phyloP scores from a whole-genome alignment of 2,329 filamentous ascomycete genomes.

The Epichloe gansuensis region DNA sequence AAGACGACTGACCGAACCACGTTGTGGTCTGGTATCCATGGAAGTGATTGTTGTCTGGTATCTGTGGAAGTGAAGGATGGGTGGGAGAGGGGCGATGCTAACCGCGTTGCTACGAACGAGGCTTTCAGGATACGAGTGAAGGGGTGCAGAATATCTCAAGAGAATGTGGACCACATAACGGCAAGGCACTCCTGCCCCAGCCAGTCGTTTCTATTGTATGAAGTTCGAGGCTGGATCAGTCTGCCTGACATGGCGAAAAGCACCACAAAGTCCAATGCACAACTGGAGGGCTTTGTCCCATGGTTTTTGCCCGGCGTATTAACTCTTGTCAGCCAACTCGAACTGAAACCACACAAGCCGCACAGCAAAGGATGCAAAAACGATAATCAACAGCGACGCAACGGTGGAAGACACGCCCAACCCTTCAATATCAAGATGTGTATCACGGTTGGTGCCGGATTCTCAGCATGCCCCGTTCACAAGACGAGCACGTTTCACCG shows the following conservation, averaged over 20 bases:
- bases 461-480: background rate
- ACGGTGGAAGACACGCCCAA: background rate
- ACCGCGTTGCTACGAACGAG: background rate
- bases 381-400: background rate
- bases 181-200: background rate
- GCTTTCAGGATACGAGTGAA: conserved; percentile 12
- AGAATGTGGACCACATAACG: conserved; percentile 2
- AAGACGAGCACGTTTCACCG: background rate
- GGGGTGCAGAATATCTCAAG: background rate
- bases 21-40: too few species aligned
- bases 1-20: background rate
- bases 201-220: background rate
- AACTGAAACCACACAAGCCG: background rate
- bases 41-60: background rate
- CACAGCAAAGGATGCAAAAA: background rate
- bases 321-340: background rate
- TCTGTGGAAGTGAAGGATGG: background rate
- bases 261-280: background rate
- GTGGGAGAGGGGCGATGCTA: background rate
- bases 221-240: background rate
- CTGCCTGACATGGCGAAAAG: background rate
- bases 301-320: background rate
- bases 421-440: background rate
- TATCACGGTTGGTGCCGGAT: background rate
- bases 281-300: background rate